Conservation (phyloP, 2,329 filamentous ascomycete genomes). For the Colletotrichum sp. region DNA sequence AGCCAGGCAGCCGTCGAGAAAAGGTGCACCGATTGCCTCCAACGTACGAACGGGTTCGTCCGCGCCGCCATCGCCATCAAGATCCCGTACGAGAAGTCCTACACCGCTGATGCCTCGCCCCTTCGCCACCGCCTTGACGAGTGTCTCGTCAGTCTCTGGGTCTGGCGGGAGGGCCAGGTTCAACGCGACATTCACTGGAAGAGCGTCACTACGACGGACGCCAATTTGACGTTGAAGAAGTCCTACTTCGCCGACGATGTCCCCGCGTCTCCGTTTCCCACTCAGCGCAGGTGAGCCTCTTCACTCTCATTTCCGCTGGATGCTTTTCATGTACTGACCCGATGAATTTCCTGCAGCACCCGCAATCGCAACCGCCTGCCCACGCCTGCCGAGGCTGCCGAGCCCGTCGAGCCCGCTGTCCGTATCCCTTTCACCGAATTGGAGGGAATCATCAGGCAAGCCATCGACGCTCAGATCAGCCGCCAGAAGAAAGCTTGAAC, state of each 20-base stretch:
- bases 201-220: neutral
- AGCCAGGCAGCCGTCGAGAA: neutral
- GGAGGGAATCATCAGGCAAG: neutral
- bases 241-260: neutral
- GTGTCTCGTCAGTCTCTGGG: neutral
- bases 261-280: neutral
- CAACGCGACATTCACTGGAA: neutral
- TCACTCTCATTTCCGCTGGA: constrained; percentile 22
- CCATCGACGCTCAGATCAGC: neutral
- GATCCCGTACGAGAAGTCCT: neutral
- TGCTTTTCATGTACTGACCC: neutral
- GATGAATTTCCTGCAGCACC: neutral
- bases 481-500: neutral
- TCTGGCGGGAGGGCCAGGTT: neutral
- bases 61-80: neutral
- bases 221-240: neutral
- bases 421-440: neutral
- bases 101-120: neutral
- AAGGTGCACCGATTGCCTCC: neutral
- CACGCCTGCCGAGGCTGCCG: neutral
- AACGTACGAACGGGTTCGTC: neutral
- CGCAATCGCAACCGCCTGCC: neutral
- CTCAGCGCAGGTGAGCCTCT: constrained; percentile 35
- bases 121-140: neutral
- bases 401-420: neutral